These are phyloP conservation scores for Syncephalastrum monosporum DNA, from an alignment of 371 early-diverging fungal species.

Conservation along the genomic window DNA sequence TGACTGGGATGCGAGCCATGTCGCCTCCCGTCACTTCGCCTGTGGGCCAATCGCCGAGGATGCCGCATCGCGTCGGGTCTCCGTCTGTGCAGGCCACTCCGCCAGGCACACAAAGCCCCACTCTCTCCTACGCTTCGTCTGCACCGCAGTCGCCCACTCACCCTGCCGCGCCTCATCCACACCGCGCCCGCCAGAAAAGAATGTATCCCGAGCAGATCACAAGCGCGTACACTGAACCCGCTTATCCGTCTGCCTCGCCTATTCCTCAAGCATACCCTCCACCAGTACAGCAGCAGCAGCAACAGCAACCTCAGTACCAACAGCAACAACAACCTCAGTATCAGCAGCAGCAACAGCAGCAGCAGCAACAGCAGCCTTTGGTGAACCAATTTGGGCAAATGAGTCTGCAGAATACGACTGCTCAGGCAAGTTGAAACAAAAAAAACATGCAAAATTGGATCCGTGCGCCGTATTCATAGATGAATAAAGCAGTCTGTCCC, in stretches of 20 bases:
- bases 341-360: slow-evolving; percentile 19
- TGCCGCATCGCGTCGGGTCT: too few relatives aligned
- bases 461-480: not conserved
- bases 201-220: slow-evolving; percentile 60
- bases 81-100: slow-evolving; percentile 1
- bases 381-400: slow-evolving; percentile 47
- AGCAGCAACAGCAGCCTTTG: slow-evolving; percentile 7
- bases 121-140: slow-evolving; percentile 7
- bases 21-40: too few relatives aligned
- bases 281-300: slow-evolving; percentile 14
- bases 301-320: slow-evolving; percentile 10
- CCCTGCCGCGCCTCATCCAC: slow-evolving; percentile 18
- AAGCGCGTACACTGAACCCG: slow-evolving; percentile 41
- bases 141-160: slow-evolving; percentile 8
- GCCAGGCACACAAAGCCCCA: slow-evolving; percentile 10
- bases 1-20: too few relatives aligned
- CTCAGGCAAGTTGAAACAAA: slow-evolving; percentile 4
- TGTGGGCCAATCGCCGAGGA: too few relatives aligned
- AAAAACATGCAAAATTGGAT: not conserved
- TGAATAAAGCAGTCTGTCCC: slow-evolving; percentile 25
- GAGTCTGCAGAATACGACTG: slow-evolving; percentile 19
- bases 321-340: slow-evolving; percentile 4
- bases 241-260: slow-evolving; percentile 14
- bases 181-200: slow-evolving; percentile 39
- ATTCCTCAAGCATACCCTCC: slow-evolving; percentile 2